These are phyloP conservation scores for Glycine soja DNA, from an alignment of 306 rosid genomes.

Conservation along the genomic window DNA sequence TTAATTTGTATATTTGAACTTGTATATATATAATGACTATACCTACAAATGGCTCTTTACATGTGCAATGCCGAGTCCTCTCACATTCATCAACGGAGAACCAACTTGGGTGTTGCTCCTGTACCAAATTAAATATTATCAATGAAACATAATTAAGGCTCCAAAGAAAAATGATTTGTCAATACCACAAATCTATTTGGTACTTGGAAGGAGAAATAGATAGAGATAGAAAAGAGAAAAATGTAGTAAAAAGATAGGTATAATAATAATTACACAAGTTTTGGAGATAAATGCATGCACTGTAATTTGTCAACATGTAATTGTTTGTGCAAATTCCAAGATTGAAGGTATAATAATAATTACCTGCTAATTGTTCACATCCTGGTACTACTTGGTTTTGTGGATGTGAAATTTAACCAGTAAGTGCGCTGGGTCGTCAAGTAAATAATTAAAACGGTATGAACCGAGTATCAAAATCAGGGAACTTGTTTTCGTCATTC, in stretches of 20 bases:
- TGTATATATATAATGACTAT: not conserved
- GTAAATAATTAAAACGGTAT: too few species aligned
- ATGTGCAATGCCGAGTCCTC: slow-evolving; percentile 88
- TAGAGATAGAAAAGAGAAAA: too few species aligned
- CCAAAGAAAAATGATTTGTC: not conserved
- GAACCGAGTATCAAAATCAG: too few species aligned
- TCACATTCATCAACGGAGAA: slow-evolving; percentile 87
- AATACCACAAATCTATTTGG: too few species aligned
- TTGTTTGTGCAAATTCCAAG: not conserved
- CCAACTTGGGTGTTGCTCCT: slow-evolving; percentile 98
- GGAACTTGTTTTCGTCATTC: too few species aligned
- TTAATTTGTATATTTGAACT: not conserved
- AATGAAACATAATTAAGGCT: slow-evolving; percentile 5
- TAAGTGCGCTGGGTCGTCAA: too few species aligned
- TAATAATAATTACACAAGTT: too few species aligned
- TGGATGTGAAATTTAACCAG: too few species aligned
- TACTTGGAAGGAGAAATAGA: too few species aligned
- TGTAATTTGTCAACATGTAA: not conserved
- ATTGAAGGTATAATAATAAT: not conserved
- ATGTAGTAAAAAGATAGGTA: too few species aligned
- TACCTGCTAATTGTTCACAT: too few species aligned
- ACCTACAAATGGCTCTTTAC: slow-evolving; percentile 97
- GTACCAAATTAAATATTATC: slow-evolving; percentile 22
- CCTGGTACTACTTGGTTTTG: too few species aligned
- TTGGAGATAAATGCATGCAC: not conserved